phyloP scores from a whole-genome alignment of 2,329 filamentous ascomycete species.

The Curvularia hawaiiensis region DNA sequence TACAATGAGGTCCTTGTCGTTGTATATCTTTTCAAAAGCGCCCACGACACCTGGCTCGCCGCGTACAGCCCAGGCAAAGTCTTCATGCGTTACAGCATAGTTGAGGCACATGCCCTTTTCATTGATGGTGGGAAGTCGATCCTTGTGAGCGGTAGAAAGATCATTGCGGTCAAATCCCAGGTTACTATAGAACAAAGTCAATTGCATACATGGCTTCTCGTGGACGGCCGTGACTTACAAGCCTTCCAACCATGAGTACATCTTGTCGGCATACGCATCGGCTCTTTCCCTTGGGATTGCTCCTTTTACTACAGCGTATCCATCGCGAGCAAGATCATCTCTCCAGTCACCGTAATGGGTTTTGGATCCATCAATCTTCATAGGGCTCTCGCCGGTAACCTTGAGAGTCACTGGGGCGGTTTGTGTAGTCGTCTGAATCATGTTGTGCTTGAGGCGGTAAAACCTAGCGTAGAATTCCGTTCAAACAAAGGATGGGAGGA shows the following conservation, averaged over 20 bases:
- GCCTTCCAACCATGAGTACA: slow-evolving; percentile 40
- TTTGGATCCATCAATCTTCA: slow-evolving; percentile 30
- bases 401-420: slow-evolving; percentile 16
- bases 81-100: slow-evolving; percentile 49
- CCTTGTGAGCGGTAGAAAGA: slow-evolving; percentile 25
- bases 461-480: not conserved
- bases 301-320: slow-evolving; percentile 51
- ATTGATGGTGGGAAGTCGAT: slow-evolving; percentile 27
- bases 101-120: slow-evolving; percentile 30
- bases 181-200: slow-evolving; percentile 7
- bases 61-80: slow-evolving; percentile 50
- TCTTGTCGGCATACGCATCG: slow-evolving; percentile 39
- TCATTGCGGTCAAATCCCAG: slow-evolving; percentile 30
- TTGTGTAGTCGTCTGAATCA: slow-evolving; percentile 21
- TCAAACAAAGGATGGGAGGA: not conserved
- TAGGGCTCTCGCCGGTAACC: slow-evolving; percentile 8
- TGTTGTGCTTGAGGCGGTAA: not conserved
- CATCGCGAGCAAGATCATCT: slow-evolving; percentile 31
- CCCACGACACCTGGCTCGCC: slow-evolving; percentile 48
- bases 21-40: slow-evolving; percentile 37
- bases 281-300: slow-evolving; percentile 53
- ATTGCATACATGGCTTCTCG: not conserved
- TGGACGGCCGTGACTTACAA: slow-evolving; percentile 26
- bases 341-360: slow-evolving; percentile 41
- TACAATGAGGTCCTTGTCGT: slow-evolving; percentile 46